These are phyloP conservation scores for Trichoderma sp. DNA, from an alignment of 2,329 filamentous ascomycete genomes.

Conservation along the genomic window DNA sequence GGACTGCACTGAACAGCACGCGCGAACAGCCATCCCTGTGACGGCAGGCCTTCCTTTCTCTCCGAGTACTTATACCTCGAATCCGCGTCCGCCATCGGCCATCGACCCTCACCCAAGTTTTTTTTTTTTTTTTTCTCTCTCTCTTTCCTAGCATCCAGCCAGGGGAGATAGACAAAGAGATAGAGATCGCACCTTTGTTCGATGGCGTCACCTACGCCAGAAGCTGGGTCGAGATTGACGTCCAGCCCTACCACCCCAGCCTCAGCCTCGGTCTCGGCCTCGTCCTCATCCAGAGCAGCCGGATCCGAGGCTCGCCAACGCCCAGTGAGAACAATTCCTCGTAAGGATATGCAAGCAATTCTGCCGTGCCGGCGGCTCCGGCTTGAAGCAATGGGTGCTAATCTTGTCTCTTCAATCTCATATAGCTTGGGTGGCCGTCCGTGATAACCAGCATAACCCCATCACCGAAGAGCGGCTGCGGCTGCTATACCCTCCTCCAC, in stretches of 20 bases:
- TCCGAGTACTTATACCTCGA: background rate
- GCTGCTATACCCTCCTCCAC: conserved; percentile 39
- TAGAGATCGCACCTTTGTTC: background rate
- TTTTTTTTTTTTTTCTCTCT: too few relatives aligned
- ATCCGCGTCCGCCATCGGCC: background rate
- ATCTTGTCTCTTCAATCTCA: background rate
- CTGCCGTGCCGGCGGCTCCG: background rate
- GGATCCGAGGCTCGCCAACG: conserved; percentile 24
- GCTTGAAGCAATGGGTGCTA: background rate
- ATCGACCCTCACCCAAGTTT: background rate
- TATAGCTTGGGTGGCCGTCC: conserved; percentile 50
- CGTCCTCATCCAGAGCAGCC: background rate
- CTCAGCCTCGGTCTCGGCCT: conserved; percentile 19
- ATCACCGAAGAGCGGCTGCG: conserved; percentile 37
- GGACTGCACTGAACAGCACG: too few relatives aligned
- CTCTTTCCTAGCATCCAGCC: background rate
- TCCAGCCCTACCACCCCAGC: conserved; percentile 17
- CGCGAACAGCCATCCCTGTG: background rate
- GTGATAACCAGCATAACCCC: conserved; percentile 41
- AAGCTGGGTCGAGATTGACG: conserved; percentile 17
- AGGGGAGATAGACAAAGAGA: background rate
- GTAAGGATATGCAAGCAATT: conserved; percentile 22
- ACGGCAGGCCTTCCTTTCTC: background rate
- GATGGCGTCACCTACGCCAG: conserved; percentile 16
- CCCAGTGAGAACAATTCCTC: conserved; percentile 31